These are phyloP conservation scores for Cadophora gregata DNA, from an alignment of 2,329 filamentous ascomycete genomes.

Conservation along the genomic window DNA sequence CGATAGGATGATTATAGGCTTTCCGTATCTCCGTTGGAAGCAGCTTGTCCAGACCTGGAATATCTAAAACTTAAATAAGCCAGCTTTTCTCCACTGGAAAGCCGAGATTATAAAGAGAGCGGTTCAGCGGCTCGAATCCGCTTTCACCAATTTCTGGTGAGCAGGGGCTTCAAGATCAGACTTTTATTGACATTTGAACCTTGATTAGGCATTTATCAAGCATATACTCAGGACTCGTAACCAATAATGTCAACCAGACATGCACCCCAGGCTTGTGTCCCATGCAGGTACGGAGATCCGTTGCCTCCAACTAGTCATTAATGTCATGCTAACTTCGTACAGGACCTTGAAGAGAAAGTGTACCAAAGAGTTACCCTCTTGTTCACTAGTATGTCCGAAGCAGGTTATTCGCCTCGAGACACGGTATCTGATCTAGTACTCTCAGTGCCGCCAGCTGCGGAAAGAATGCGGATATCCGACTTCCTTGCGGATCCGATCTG, in stretches of 20 bases:
- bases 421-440: neutral
- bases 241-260: neutral
- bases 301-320: no score
- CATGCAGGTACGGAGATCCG: neutral
- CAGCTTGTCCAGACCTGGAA: neutral
- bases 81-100: neutral
- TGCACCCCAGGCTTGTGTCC: neutral
- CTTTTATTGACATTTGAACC: neutral
- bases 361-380: neutral
- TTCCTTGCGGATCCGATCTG: neutral
- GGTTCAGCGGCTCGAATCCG: neutral
- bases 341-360: slow-evolving; percentile 6
- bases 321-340: neutral
- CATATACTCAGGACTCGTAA: neutral
- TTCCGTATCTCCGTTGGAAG: neutral
- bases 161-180: no score
- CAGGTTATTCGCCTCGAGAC: neutral
- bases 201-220: neutral
- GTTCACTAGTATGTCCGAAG: neutral
- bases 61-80: neutral
- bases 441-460: neutral
- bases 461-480: slow-evolving; percentile 1
- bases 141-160: neutral
- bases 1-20: neutral
- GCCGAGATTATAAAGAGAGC: neutral